Conservation (phyloP, 2,329 filamentous ascomycete species). For the Ilyonectria destructans region DNA sequence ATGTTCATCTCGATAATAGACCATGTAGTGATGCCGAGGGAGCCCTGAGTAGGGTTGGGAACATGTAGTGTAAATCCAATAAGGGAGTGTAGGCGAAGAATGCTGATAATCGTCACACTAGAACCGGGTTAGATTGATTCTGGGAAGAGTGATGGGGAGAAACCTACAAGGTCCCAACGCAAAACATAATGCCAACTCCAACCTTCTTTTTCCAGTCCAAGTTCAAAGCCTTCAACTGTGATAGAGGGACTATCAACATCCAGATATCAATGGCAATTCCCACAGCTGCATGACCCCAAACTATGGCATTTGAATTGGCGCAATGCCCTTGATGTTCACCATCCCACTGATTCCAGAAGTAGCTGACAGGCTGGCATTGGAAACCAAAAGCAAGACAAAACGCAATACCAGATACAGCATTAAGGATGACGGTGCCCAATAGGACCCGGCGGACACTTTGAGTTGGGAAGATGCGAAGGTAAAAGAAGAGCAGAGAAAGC, state of each 20-base stretch:
- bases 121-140: too few relatives aligned
- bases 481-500: constrained; percentile 62
- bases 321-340: constrained; percentile 64
- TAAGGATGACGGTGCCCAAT: constrained; percentile 60
- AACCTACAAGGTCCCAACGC: constrained; percentile 60
- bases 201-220: constrained; percentile 20
- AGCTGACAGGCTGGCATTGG: constrained; percentile 67
- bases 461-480: constrained; percentile 68
- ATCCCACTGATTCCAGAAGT: constrained; percentile 71
- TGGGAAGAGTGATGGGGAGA: too few relatives aligned
- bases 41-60: too few relatives aligned
- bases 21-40: too few relatives aligned
- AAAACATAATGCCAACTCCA: constrained; percentile 67
- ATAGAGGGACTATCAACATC: constrained; percentile 68
- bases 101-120: too few relatives aligned
- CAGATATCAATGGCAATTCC: constrained; percentile 68
- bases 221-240: constrained; percentile 58
- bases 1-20: too few relatives aligned
- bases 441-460: constrained; percentile 57
- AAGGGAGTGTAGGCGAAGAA: too few relatives aligned
- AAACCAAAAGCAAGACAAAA: constrained; percentile 64
- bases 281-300: constrained; percentile 67
- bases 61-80: too few relatives aligned
- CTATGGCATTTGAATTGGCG: constrained; percentile 64
- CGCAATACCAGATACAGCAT: constrained; percentile 56